These are phyloP conservation scores for Pythium coloratum DNA, from an alignment of 352 stramenopile species.

Conservation along the genomic window DNA sequence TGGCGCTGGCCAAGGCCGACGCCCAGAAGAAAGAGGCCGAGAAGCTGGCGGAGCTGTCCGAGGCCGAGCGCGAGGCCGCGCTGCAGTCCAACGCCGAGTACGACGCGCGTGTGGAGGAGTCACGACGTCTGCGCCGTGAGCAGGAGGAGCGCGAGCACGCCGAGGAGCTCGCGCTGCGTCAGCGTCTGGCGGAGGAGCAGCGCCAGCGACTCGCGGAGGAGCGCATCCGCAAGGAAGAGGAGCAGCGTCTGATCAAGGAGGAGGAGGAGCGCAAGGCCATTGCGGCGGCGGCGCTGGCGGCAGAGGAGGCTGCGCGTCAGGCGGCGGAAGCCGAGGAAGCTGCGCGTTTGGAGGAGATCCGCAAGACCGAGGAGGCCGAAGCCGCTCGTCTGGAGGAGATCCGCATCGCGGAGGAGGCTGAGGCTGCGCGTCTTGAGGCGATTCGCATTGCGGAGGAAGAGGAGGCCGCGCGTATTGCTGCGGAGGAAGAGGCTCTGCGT, in stretches of 20 bases:
- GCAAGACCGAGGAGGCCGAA: constrained; percentile 31
- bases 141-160: constrained; percentile 68
- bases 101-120: constrained; percentile 80
- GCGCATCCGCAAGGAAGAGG: constrained; percentile 27
- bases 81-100: constrained; percentile 59
- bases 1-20: constrained; percentile 68
- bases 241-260: constrained; percentile 15
- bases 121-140: constrained; percentile 68
- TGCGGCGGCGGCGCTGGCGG: constrained; percentile 33
- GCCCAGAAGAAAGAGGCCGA: constrained; percentile 64
- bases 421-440: constrained; percentile 19
- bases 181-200: constrained; percentile 51
- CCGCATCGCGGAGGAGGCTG: constrained; percentile 28
- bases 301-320: constrained; percentile 36
- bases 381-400: constrained; percentile 24
- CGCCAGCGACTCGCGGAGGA: constrained; percentile 41
- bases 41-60: constrained; percentile 58
- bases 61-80: constrained; percentile 55
- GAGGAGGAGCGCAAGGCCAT: constrained; percentile 19
- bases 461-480: constrained; percentile 15
- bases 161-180: constrained; percentile 54
- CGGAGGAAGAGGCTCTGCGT: constrained; percentile 36
- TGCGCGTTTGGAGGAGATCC: constrained; percentile 22
- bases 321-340: constrained; percentile 36
- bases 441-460: constrained; percentile 28